These are phyloP conservation scores for Pistacia atlantica DNA, from an alignment of 345 rosid genomes.

Conservation along the genomic window DNA sequence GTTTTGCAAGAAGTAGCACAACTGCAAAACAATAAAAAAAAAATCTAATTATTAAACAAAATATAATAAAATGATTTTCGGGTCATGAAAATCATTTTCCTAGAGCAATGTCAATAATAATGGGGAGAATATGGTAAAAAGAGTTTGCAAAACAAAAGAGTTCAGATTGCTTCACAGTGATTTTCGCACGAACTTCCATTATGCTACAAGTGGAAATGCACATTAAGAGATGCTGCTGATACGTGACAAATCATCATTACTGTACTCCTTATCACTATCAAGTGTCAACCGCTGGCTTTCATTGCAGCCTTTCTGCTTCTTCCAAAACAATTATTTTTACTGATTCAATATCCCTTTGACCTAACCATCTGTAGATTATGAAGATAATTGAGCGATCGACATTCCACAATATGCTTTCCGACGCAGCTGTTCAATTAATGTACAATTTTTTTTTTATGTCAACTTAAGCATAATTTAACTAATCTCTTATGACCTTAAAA, in stretches of 20 bases:
- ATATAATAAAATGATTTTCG: background rate
- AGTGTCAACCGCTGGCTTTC: slow-evolving; percentile 31
- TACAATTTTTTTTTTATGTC: no score
- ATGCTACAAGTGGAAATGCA: background rate
- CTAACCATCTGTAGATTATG: slow-evolving; percentile 29
- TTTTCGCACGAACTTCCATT: background rate
- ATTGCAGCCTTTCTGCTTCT: slow-evolving; percentile 88
- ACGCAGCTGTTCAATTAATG: no score
- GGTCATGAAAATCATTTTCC: background rate
- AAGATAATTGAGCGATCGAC: slow-evolving; percentile 3
- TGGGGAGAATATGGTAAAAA: background rate
- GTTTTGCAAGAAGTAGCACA: background rate
- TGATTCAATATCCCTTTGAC: slow-evolving; percentile 74
- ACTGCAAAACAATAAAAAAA: background rate
- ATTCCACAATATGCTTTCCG: background rate
- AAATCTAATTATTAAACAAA: background rate
- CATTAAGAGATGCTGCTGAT: no score
- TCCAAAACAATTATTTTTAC: slow-evolving; percentile 68
- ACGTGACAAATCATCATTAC: background rate
- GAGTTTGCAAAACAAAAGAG: no score
- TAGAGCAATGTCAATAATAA: background rate
- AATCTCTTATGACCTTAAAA: no score
- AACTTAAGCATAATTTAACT: no score
- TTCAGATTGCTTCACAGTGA: background rate
- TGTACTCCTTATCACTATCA: slow-evolving; percentile 61